phyloP scores from a whole-genome alignment of 2,329 filamentous ascomycete species.

The Cercospora sp. region DNA sequence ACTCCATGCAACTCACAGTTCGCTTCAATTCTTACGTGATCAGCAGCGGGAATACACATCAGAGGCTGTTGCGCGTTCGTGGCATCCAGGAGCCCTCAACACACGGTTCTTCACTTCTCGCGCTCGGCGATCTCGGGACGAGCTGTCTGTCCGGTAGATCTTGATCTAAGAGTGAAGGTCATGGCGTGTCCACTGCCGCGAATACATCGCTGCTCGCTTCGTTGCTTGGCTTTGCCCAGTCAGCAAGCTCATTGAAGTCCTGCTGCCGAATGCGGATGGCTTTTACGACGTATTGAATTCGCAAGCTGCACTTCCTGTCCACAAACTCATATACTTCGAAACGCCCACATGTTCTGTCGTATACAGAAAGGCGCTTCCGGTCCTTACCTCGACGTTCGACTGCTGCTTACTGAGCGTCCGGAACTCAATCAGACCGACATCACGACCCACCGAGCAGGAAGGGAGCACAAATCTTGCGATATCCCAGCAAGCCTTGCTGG shows the following conservation, averaged over 20 bases:
- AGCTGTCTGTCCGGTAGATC: no score
- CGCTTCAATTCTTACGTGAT: no score
- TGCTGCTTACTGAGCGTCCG: background rate
- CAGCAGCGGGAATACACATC: no score
- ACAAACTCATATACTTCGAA: background rate
- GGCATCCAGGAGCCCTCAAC: no score
- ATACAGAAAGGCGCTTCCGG: background rate
- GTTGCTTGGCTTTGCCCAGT: background rate
- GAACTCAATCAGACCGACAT: background rate
- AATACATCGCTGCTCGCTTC: background rate
- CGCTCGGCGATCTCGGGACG: no score
- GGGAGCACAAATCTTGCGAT: background rate
- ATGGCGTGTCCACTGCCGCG: background rate
- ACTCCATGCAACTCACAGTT: no score
- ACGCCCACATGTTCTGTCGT: background rate
- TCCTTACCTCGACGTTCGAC: background rate
- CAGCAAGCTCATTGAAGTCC: background rate
- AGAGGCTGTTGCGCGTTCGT: no score
- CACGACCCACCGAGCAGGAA: background rate
- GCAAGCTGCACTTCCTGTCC: background rate
- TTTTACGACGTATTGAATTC: background rate
- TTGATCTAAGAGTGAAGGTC: no score
- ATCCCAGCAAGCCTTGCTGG: background rate
- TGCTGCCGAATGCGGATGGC: background rate
- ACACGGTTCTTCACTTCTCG: background rate